phyloP scores from a whole-genome alignment of 2,329 filamentous ascomycete species.

The Colletotrichum sansevieriae region DNA sequence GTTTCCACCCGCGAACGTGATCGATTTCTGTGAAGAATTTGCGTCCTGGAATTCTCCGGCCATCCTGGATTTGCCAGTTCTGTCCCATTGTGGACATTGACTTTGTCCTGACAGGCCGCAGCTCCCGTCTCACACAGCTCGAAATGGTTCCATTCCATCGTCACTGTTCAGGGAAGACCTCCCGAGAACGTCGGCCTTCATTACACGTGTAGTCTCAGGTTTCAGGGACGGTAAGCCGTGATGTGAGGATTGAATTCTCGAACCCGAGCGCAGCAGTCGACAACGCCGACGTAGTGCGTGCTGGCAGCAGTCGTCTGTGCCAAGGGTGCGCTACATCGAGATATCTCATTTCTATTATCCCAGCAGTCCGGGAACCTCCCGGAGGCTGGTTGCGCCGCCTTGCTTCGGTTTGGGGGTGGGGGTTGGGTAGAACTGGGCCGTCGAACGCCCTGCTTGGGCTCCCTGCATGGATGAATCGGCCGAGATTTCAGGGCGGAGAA shows the following conservation, averaged over 20 bases:
- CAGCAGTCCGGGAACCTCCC: conserved; percentile 1
- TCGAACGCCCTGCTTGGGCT: conserved; percentile 7
- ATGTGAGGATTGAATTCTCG: not conserved
- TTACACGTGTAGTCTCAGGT: not conserved
- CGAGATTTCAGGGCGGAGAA: not conserved
- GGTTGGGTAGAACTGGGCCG: not conserved
- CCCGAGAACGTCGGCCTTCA: not conserved
- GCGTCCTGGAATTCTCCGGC: not conserved
- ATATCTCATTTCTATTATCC: conserved; percentile 11
- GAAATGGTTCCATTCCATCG: conserved; percentile 2
- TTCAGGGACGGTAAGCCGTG: conserved; percentile 4
- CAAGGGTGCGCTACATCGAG: conserved; percentile 25
- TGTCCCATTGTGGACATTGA: conserved; percentile 9
- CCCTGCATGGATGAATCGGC: conserved; percentile 18
- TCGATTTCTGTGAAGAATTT: conserved; percentile 5
- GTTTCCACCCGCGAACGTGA: not conserved
- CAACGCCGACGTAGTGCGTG: conserved; percentile 9
- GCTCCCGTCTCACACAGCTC: not conserved
- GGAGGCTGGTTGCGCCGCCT: conserved; percentile 8
- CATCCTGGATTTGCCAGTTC: not conserved
- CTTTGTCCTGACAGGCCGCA: conserved; percentile 18
- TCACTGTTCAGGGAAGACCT: conserved; percentile 6
- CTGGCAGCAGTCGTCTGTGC: conserved; percentile 23
- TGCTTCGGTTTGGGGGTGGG: conserved; percentile 9
- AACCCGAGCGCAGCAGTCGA: not conserved